Percentiles rank a stretch among this genome's conserved stretches.
These are phyloP conservation scores for Amoeboaphelidium protococcarum DNA, from an alignment of 371 early-diverging fungal species.

Conservation along the genomic window DNA sequence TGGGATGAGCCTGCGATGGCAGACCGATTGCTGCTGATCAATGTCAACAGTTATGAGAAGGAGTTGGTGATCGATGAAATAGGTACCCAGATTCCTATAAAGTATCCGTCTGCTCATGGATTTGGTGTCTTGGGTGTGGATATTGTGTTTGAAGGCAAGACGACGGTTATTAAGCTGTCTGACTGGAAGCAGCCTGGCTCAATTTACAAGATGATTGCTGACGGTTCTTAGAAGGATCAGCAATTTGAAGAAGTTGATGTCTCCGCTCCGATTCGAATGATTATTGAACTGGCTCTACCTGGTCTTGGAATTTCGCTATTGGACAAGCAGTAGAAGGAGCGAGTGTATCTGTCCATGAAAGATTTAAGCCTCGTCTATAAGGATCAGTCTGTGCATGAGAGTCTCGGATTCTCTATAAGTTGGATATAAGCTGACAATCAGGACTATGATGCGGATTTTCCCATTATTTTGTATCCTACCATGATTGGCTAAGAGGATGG, in stretches of 20 bases:
- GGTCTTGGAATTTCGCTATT: slow-evolving; percentile 76
- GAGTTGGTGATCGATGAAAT: slow-evolving; percentile 64
- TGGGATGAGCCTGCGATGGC: slow-evolving; percentile 70
- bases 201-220: slow-evolving; percentile 6
- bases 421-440: slow-evolving; percentile 94
- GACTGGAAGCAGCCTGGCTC: slow-evolving; percentile 25
- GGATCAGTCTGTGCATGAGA: slow-evolving; percentile 45
- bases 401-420: slow-evolving; percentile 36
- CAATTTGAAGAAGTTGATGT: slow-evolving; percentile 6
- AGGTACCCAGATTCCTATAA: slow-evolving; percentile 56
- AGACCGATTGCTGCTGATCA: slow-evolving; percentile 41
- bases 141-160: slow-evolving; percentile 54
- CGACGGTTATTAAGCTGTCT: slow-evolving; percentile 42
- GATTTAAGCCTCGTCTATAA: slow-evolving; percentile 38
- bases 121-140: slow-evolving; percentile 41
- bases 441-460: slow-evolving; percentile 43
- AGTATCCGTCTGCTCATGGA: slow-evolving; percentile 13
- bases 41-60: slow-evolving; percentile 38
- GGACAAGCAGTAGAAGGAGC: slow-evolving; percentile 33
- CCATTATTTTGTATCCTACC: slow-evolving; percentile 76
- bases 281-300: slow-evolving; percentile 10
- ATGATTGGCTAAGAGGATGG: slow-evolving; percentile 33
- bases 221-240: neutral
- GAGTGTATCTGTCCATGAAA: slow-evolving; percentile 49
- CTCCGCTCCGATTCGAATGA: slow-evolving; percentile 11